Evolutionary conservation across 306 rosid species (phyloP), one percentile per base, ranked within the genome.

Genomic region (Cucurbita moschata): DNA sequence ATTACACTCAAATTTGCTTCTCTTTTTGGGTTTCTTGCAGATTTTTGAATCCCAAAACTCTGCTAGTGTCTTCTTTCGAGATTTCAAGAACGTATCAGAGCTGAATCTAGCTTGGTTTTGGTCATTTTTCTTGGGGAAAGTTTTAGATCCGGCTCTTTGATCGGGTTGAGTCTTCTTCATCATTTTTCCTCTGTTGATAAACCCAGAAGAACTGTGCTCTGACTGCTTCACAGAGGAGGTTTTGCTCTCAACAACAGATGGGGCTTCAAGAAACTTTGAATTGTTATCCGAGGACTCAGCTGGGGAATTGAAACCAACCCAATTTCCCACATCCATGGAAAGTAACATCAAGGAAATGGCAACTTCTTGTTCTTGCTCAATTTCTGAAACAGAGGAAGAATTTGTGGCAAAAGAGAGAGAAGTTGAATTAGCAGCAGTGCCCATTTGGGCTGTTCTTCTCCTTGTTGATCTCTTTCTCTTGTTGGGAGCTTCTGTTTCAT

Each of bases 341-440:
- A 93, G 96, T 91, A 93, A 88, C 85, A 93, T 87, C 81, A 90
- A 89, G 77, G 96, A 88, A 82, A 86, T 71, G 72, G 98, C 98
- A 75, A 93, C 93, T 83, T 90, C 94, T 81, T 88, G 90, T 75
- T 93, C 98, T 74, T 88, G 96, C 58, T 88, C 90, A 62, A 71
- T 85, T 51, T 87, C 96, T 65, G 90, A 88, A 77, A 83, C 73
- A 76, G 89, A 86, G 56, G 89, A 82, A 53, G 92, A 81, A 62
- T 79, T 38, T 49, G 70, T 73, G 10, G 75, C 81, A 63, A 77
- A 61, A 50, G 95, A 77, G 38, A 83, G 72, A 65, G 82, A 80
- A 51, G 88, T 77, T 78, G 84, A 73, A 49, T 70, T 70, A 30
- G 35, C 35, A 43, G 84, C 64, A 78, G 77, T 49, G 7, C 72